phyloP scores from a whole-genome alignment of 75 land plant genomes.

The Pinus tabuliformis region DNA sequence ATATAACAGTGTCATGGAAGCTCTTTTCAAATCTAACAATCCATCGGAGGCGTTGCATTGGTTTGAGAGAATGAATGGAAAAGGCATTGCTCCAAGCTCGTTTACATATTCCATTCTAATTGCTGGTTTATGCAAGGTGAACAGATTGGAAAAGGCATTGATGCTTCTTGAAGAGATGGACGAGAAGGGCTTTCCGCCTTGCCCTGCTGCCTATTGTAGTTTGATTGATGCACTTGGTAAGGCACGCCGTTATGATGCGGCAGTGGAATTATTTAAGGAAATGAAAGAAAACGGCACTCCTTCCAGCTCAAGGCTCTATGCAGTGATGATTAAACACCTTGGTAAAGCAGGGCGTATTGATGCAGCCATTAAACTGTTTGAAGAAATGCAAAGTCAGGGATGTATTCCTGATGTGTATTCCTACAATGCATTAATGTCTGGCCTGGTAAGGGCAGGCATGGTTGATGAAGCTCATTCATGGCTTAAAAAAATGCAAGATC shows the following conservation, averaged over 20 bases:
- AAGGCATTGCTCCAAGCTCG: slow-evolving; percentile 53
- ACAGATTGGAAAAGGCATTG: slow-evolving; percentile 68
- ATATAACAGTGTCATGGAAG: slow-evolving; percentile 63
- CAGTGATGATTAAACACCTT: slow-evolving; percentile 69
- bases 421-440: slow-evolving; percentile 76
- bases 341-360: slow-evolving; percentile 55
- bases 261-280: slow-evolving; percentile 67
- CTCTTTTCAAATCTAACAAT: slow-evolving; percentile 42
- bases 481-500: slow-evolving; percentile 65
- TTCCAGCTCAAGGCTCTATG: slow-evolving; percentile 64
- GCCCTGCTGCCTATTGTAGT: slow-evolving; percentile 76
- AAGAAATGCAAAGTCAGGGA: slow-evolving; percentile 63
- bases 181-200: slow-evolving; percentile 73
- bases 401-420: slow-evolving; percentile 64
- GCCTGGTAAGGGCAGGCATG: slow-evolving; percentile 62
- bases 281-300: slow-evolving; percentile 67
- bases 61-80: slow-evolving; percentile 69
- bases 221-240: slow-evolving; percentile 66
- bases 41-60: slow-evolving; percentile 40
- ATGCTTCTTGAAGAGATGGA: slow-evolving; percentile 82
- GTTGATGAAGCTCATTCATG: slow-evolving; percentile 58
- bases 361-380: slow-evolving; percentile 61
- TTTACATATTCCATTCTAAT: slow-evolving; percentile 80
- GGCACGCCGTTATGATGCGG: slow-evolving; percentile 64
- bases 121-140: slow-evolving; percentile 74